These are phyloP conservation scores for Penstemon davidsonii DNA, from an alignment of 257 asterid genomes.

Conservation along the genomic window DNA sequence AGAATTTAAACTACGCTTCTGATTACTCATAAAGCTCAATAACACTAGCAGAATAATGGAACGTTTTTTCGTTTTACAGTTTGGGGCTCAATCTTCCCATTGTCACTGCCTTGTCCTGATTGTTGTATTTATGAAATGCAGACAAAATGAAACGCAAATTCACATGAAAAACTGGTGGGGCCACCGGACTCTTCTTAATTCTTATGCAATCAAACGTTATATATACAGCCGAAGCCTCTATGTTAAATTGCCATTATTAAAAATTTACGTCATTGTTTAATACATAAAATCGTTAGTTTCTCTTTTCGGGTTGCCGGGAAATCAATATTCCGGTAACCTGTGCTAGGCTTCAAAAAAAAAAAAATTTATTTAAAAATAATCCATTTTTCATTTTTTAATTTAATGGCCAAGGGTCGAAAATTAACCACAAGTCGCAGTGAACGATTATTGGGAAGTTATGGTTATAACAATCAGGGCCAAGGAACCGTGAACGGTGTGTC, in stretches of 20 bases:
- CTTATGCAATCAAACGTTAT: conserved; percentile 42
- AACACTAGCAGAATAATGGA: not conserved
- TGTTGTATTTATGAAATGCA: conserved; percentile 44
- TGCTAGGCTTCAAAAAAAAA: not conserved
- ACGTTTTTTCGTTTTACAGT: conserved; percentile 36
- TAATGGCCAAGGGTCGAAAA: conserved; percentile 82
- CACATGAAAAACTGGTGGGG: conserved; percentile 48
- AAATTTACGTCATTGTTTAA: conserved; percentile 13
- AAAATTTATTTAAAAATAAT: too few relatives aligned
- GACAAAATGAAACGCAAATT: conserved; percentile 73
- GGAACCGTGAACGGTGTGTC: conserved; percentile 38
- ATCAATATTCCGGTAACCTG: conserved; percentile 37
- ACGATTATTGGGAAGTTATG: conserved; percentile 47
- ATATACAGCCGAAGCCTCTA: conserved; percentile 46
- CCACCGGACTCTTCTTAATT: conserved; percentile 15
- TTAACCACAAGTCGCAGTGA: conserved; percentile 65
- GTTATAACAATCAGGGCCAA: conserved; percentile 35
- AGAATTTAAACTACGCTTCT: too few relatives aligned
- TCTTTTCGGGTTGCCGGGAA: conserved; percentile 40
- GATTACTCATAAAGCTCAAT: too few relatives aligned
- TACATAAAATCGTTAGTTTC: conserved; percentile 8
- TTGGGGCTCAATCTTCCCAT: conserved; percentile 38
- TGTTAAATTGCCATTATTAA: conserved; percentile 26
- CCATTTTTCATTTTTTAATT: not conserved
- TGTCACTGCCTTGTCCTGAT: conserved; percentile 34